Conservation (phyloP, 129 eudicot species). For the Flaveria bidentis region DNA sequence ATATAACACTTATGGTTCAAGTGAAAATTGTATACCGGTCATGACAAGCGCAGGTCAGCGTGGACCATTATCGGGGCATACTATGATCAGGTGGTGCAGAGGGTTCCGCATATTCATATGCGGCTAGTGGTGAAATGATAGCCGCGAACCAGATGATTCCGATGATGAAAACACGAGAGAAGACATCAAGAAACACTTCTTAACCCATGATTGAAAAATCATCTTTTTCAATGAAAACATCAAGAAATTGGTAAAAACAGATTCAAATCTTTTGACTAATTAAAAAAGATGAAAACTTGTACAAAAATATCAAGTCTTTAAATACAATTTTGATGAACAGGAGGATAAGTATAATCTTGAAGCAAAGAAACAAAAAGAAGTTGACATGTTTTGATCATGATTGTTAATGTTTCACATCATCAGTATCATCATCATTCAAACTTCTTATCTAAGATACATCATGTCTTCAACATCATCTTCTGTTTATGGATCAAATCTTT, state of each 20-base stretch:
- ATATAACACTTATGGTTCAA: slow-evolving; percentile 6
- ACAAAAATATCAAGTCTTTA: not conserved
- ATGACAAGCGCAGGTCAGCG: too few species aligned
- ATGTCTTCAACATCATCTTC: slow-evolving; percentile 57
- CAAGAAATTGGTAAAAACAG: not conserved
- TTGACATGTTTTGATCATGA: not conserved
- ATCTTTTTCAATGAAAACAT: too few species aligned
- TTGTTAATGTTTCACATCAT: slow-evolving; percentile 3
- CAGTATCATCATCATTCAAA: slow-evolving; percentile 28
- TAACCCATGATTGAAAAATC: too few species aligned
- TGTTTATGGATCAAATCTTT: slow-evolving; percentile 43
- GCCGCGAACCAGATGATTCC: too few species aligned
- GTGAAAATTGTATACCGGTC: slow-evolving; percentile 18
- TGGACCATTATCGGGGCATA: too few species aligned
- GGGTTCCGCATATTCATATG: too few species aligned
- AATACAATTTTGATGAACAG: not conserved
- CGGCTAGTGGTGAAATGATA: too few species aligned
- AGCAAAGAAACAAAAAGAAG: not conserved
- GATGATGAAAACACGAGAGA: too few species aligned
- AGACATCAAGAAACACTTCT: too few species aligned
- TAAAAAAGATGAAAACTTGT: not conserved
- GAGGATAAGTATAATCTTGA: too few species aligned
- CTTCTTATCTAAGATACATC: slow-evolving; percentile 62
- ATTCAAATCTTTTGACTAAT: not conserved
- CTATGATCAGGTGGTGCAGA: too few species aligned